Base-by-base conservation (phyloP, 2,329 filamentous ascomycete species). In the Cadophora luteo-olivacea region DNA sequence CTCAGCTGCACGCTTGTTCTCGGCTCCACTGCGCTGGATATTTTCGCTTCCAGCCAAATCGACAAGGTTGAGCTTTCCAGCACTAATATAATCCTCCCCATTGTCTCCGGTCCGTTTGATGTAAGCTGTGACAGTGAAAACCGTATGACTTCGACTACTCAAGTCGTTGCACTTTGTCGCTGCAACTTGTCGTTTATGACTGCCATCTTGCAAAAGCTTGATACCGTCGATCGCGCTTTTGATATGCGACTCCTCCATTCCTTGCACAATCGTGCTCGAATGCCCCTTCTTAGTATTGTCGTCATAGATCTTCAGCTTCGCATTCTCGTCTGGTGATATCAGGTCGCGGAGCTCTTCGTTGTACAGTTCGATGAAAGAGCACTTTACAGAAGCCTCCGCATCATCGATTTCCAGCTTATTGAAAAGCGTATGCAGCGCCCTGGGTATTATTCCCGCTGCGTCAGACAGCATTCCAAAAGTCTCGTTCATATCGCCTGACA, bases 111-210 rank as follows among this genome's bases (percentile, higher is more conserved):
- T 88, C 70, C 91, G 90, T 80, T 97, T 97, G 76, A 94, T 91
- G 77, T 94, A 93, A 0, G 94, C 92, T 0, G 95, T 97, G 69
- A 99, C 92, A 8, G 96, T 98, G 78, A 99, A 99, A 25, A 99
- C 92, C 0, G 96, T 99, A 78, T 99, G 97, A 82, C 94, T 97
- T 79, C 96, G 90, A 75, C 94, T 97, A 81, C 94, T 97, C 66
- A 98, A 88, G 76, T 99, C 96, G 79, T 99, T 99, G 86, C 96
- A 99, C 81, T 98, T 98, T n/a, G 96, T 99, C 4, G 97, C 94
- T 6, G 96, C 97, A n/a, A 99, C 96, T 80, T 99, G 96, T 61
- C 96, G 91, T 80, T 94, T 97, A 81, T 96, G 86, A 79, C 94
- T 97, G 70, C 96, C 97, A 72, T 91, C 87, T 75, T 96, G 93